Evolutionary conservation across 768 basidiomycete species (phyloP), one percentile per base, ranked within the genome.

Genomic region (Kwoniella europaea): DNA sequence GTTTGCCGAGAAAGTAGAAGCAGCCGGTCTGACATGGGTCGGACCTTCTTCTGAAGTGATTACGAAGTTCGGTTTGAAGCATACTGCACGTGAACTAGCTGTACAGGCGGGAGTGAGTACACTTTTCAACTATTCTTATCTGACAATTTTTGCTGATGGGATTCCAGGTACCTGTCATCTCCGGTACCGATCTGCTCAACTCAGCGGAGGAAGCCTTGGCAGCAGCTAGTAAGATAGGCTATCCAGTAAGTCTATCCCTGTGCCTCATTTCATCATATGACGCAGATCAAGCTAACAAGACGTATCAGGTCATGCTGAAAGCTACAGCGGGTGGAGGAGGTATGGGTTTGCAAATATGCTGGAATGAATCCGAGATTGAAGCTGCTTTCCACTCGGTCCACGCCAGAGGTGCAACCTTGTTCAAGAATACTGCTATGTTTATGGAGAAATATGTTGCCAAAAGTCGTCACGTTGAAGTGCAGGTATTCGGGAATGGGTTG

Each of bases 281-380:
- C 24, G 0, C 22, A 10, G 24, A 12, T 18, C 24, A n/a, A 15
- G 52, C 67, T 63, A 27, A 63, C 52, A 27, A n/a, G 20, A 2
- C 6, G 27, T 2, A 22, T 22, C 54, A 77, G 76, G 58, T 91
- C 4, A 88, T 90, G 79, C 78, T 91, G 72, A 91, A 90, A 79
- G 88, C 90, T 1, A 89, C 89, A 0, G 89, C 88, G 0, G 90
- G 90, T 2, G 90, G 90, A 1, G 90, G 90, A 2, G 90, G 90
- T 0, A 88, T 90, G 87, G 90, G 90, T 3, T 86, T 91, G 75
- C 85, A 86, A 7, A 84, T 90, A 35, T 90, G 89, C 74, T 70
- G 69, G 43, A 43, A 63, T 42, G 50, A 68, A 12, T 67, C 64
- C 24, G 74, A 75, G 46, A 74, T 78, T 46, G 18, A 46, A 22